Conservation (phyloP, 306 rosid species). For the Acmispon strigosus region DNA sequence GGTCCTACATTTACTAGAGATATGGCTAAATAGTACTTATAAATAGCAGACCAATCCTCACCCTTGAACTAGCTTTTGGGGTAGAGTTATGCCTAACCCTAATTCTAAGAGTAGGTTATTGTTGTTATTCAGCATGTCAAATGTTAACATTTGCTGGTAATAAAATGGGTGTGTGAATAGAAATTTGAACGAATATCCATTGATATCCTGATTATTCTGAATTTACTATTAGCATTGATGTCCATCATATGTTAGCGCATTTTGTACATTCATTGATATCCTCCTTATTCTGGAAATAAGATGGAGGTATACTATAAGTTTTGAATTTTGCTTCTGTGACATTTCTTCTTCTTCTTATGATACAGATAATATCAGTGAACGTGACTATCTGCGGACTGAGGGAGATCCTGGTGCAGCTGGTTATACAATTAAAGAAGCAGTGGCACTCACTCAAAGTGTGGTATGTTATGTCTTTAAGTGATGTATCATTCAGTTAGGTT, state of each 20-base stretch:
- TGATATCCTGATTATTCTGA: not conserved
- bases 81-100: too few relatives aligned
- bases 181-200: not conserved
- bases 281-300: conserved; percentile 10
- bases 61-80: too few relatives aligned
- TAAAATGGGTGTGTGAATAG: not conserved
- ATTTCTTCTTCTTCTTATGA: conserved; percentile 13
- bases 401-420: conserved; percentile 93
- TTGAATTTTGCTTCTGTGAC: conserved; percentile 4
- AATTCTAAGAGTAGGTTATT: not conserved
- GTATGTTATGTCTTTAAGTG: conserved; percentile 32
- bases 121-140: conserved; percentile 2
- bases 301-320: not conserved
- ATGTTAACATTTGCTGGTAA: not conserved
- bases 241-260: not conserved
- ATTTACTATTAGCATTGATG: not conserved
- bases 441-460: conserved; percentile 83
- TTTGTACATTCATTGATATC: conserved; percentile 1
- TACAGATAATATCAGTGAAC: conserved; percentile 48
- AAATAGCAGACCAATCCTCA: too few relatives aligned
- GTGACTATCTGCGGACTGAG: conserved; percentile 84
- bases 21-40: too few relatives aligned
- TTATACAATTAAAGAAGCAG: conserved; percentile 89
- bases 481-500: conserved; percentile 15
- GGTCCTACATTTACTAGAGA: too few relatives aligned